phyloP scores from a whole-genome alignment of 2,329 filamentous ascomycete genomes.

The Botrytis porri region DNA sequence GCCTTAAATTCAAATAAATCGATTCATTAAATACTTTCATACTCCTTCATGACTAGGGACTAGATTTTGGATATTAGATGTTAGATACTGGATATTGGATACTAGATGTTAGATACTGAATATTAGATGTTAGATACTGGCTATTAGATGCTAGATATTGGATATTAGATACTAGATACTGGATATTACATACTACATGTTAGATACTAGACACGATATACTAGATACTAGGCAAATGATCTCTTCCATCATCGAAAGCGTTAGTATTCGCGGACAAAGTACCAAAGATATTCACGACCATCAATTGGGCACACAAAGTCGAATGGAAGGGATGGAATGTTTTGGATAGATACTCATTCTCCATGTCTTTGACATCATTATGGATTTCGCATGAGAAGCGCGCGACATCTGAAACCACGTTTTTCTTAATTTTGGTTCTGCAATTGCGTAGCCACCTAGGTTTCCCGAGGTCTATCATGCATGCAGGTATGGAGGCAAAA shows the following conservation, averaged over 20 bases:
- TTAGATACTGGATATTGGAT: no score
- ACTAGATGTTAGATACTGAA: no score
- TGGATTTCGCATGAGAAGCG: slow-evolving; percentile 3
- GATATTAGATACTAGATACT: no score
- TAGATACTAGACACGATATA: no score
- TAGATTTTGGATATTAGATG: not conserved
- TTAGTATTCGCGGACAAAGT: not conserved
- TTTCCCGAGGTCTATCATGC: not conserved
- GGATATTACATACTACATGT: no score
- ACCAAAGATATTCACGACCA: not conserved
- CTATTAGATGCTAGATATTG: no score
- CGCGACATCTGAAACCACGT: slow-evolving; percentile 20
- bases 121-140: no score
- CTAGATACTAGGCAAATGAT: not conserved
- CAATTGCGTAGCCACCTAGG: not conserved
- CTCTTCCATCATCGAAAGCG: not conserved
- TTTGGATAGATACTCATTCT: not conserved
- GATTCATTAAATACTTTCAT: not conserved
- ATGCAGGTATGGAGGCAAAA: not conserved
- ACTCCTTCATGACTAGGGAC: not conserved
- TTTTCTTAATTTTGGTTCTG: not conserved
- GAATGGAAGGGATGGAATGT: not conserved
- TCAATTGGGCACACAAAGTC: not conserved
- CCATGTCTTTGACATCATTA: not conserved
- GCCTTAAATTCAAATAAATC: not conserved